A percentile compares a stretch with the other conserved stretches of the same genome.
phyloP scores from a whole-genome alignment of 768 basidiomycete species.

The Tricholoma matsutake region DNA sequence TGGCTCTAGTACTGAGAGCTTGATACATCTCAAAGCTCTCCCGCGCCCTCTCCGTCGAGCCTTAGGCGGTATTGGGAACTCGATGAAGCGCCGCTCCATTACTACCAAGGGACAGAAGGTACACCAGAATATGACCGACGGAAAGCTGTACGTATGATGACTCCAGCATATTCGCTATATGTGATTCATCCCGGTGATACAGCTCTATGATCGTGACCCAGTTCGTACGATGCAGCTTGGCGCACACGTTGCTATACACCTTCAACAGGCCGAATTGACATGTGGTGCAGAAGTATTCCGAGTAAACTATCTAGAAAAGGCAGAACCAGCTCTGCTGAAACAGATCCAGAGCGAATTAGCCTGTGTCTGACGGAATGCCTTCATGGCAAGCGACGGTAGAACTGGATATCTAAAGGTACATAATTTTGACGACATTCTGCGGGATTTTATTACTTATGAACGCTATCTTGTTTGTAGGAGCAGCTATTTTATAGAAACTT shows the following conservation, averaged over 20 bases:
- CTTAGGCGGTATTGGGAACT: conserved; percentile 71
- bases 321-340: conserved; percentile 71
- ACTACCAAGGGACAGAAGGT: conserved; percentile 61
- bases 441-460: neutral
- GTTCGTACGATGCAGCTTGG: conserved; percentile 68
- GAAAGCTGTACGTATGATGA: conserved; percentile 49
- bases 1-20: neutral
- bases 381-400: neutral
- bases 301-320: conserved; percentile 53
- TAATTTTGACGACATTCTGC: neutral
- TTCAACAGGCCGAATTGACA: conserved; percentile 61
- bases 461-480: neutral
- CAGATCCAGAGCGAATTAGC: conserved; percentile 60
- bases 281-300: conserved; percentile 63
- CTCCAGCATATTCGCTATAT: neutral
- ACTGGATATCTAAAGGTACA: neutral
- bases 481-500: neutral
- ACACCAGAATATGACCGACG: conserved; percentile 78
- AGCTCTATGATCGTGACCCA: conserved; percentile 73
- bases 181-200: conserved; percentile 9
- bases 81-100: conserved; percentile 52
- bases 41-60: conserved; percentile 33
- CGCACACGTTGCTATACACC: conserved; percentile 49
- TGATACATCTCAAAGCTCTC: conserved; percentile 14
- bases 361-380: conserved; percentile 12